Percentiles rank a stretch among this genome's conserved stretches.
phyloP scores from a whole-genome alignment of 768 basidiomycete species.

The Boletus rufocinnamomeus region DNA sequence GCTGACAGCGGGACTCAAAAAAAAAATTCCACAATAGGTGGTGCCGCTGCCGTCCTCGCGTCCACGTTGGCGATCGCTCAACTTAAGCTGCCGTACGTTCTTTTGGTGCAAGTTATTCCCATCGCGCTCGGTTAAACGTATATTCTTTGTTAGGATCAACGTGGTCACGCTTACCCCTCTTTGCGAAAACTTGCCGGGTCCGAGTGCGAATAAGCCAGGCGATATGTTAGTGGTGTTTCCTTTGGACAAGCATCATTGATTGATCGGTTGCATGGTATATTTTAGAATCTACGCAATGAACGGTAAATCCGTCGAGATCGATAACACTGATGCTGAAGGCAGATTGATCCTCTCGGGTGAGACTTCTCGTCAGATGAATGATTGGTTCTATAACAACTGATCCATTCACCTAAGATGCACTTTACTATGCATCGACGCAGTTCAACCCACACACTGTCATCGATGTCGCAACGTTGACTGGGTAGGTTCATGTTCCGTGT shows the following conservation, averaged over 20 bases:
- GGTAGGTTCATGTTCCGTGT: conserved; percentile 41
- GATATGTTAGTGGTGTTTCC: conserved; percentile 59
- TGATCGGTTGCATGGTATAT: not conserved
- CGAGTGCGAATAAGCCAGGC: conserved; percentile 69
- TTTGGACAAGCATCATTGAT: not conserved
- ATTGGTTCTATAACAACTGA: not conserved
- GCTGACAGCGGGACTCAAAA: not conserved
- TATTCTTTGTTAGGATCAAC: conserved; percentile 56
- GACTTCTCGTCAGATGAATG: conserved; percentile 15
- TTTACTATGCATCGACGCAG: conserved; percentile 77
- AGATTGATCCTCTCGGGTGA: conserved; percentile 72
- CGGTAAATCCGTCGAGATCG: conserved; percentile 82
- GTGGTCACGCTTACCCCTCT: conserved; percentile 72
- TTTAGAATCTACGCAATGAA: conserved; percentile 81
- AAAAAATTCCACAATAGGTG: conserved; percentile 43
- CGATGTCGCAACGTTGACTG: conserved; percentile 87
- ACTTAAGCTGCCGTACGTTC: conserved; percentile 71
- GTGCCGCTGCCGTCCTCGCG: conserved; percentile 77
- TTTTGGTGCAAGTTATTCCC: not conserved
- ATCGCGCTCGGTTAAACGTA: not conserved
- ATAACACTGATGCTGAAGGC: conserved; percentile 87
- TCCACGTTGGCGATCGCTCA: conserved; percentile 78
- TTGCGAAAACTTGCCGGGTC: conserved; percentile 85
- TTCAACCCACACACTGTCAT: conserved; percentile 82
- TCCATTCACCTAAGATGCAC: conserved; percentile 54